These are phyloP conservation scores for Lumnitzera racemosa DNA, from an alignment of 345 rosid genomes.

Conservation along the genomic window DNA sequence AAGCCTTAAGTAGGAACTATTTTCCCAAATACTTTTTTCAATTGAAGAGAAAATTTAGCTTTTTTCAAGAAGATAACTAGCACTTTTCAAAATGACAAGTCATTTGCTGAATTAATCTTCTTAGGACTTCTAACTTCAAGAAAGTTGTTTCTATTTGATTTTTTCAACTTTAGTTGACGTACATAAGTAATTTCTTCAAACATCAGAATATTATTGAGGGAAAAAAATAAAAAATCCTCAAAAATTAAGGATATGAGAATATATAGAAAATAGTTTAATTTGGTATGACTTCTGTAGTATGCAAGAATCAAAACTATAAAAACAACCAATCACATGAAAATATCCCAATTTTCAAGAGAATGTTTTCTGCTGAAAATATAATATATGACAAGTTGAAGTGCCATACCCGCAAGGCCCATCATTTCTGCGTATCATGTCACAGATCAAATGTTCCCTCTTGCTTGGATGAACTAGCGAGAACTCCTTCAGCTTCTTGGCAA, in stretches of 20 bases:
- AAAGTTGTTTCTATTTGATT: too few species aligned
- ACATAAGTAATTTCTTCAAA: too few species aligned
- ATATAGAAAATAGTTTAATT: too few species aligned
- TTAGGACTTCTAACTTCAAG: too few species aligned
- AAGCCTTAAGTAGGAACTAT: neutral
- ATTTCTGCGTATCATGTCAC: conserved; percentile 29
- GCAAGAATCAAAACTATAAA: neutral
- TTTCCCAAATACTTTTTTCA: neutral
- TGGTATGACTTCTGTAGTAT: too few species aligned
- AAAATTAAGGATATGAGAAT: too few species aligned
- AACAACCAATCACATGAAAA: neutral
- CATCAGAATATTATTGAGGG: too few species aligned
- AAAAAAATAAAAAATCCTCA: too few species aligned
- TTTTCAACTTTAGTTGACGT: too few species aligned
- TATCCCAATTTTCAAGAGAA: neutral
- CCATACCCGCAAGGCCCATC: conserved; percentile 79
- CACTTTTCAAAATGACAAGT: neutral
- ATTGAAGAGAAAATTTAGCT: neutral
- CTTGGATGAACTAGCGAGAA: conserved; percentile 45
- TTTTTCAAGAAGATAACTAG: neutral
- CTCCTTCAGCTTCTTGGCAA: conserved; percentile 20
- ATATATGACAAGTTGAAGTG: neutral
- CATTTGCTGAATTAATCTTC: too few species aligned
- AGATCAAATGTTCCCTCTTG: conserved; percentile 34
- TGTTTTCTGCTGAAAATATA: neutral